Base-by-base conservation (phyloP, 805 yeast species). In the Wickerhamomyces hampshirensis region DNA sequence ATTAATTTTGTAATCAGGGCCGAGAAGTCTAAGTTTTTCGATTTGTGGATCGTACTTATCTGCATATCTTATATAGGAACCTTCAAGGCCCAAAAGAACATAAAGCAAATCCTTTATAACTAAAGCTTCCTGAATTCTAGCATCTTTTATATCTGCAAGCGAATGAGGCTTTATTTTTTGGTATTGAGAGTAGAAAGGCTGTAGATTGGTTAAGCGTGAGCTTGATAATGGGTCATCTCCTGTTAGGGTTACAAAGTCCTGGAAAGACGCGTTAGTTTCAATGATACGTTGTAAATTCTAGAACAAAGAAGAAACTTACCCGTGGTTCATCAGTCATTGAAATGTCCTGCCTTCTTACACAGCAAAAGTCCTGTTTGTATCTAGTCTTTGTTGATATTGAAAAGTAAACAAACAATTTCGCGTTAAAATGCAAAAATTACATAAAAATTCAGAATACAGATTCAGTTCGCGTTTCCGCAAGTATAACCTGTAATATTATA, bases 1-100 rank as follows among this genome's bases (percentile, higher is more conserved):
- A 28, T 84, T 80, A 18, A 87, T 72, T 43, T 76, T 71, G 58
- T 72, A 88, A 40, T 82, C 91, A 1, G 95, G 94, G 0, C 94
- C 95, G 11, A 55, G 56, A 4, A 81, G 59, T 30, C 71, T 56
- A 23, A 69, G 65, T 11, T 59, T 63, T 8, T 56, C 61, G 9
- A 44, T 26, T 13, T 36, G 31, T 0, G 79, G 77, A 48, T 77
- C 74, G 51, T 74, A 85, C 15, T 68, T 65, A 29, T 76, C 82
- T 23, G 80, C 70, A 53, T 72, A 86, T 30, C 88, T 65, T 24
- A 91, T 75, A 51, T 83, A 86, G 15, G 68, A 66, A 1, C 97
- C 97, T 56, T 88, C 95, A 18, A 71, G 59, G 0, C 94, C 94
- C 23, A 78, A 47, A 11, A 93, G 55, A 1, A 84, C 80, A 47